A percentile compares a stretch with the other conserved stretches of the same genome.
phyloP scores from a whole-genome alignment of 176 grass and related monocot genomes.

The Leersia perrieri region DNA sequence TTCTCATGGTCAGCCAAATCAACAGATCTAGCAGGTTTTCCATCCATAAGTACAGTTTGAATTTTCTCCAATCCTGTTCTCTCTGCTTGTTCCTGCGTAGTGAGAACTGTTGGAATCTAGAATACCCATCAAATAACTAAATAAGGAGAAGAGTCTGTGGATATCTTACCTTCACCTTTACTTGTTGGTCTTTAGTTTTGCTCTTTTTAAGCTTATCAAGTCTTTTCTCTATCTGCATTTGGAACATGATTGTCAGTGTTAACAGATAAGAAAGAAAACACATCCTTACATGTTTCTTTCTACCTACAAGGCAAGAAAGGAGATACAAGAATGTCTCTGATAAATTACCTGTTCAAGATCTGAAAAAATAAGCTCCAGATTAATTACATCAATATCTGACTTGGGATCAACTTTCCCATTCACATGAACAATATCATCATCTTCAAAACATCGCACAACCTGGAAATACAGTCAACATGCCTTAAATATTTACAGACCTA shows the following conservation, averaged over 20 bases:
- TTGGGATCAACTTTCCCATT: slow-evolving; percentile 93
- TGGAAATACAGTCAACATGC: slow-evolving; percentile 32
- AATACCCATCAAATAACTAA: slow-evolving; percentile 14
- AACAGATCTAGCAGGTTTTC: slow-evolving; percentile 89
- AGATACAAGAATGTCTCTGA: slow-evolving; percentile 21
- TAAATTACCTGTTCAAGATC: slow-evolving; percentile 91
- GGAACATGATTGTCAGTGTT: slow-evolving; percentile 16
- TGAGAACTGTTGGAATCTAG: slow-evolving; percentile 21
- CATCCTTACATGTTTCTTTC: neutral
- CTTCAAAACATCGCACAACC: slow-evolving; percentile 98
- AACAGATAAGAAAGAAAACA: slow-evolving; percentile 2
- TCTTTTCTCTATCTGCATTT: slow-evolving; percentile 94
- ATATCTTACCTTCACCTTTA: slow-evolving; percentile 72
- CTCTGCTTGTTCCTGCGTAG: slow-evolving; percentile 81
- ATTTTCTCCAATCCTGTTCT: slow-evolving; percentile 79
- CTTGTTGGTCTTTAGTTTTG: slow-evolving; percentile 85
- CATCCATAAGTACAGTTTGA: slow-evolving; percentile 63
- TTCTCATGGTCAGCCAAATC: slow-evolving; percentile 79
- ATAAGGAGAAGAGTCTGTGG: slow-evolving; percentile 1
- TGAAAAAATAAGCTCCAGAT: slow-evolving; percentile 86
- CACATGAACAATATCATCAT: slow-evolving; percentile 94
- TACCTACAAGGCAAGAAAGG: slow-evolving; percentile 1
- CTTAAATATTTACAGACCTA: neutral
- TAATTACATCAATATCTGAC: slow-evolving; percentile 98
- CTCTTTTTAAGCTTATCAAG: slow-evolving; percentile 95